Percentiles rank a stretch among this genome's conserved stretches.
Evolutionary conservation across 2,329 filamentous ascomycete genomes (phyloP).

Genomic region (Ploettnerulaceae sp.): DNA sequence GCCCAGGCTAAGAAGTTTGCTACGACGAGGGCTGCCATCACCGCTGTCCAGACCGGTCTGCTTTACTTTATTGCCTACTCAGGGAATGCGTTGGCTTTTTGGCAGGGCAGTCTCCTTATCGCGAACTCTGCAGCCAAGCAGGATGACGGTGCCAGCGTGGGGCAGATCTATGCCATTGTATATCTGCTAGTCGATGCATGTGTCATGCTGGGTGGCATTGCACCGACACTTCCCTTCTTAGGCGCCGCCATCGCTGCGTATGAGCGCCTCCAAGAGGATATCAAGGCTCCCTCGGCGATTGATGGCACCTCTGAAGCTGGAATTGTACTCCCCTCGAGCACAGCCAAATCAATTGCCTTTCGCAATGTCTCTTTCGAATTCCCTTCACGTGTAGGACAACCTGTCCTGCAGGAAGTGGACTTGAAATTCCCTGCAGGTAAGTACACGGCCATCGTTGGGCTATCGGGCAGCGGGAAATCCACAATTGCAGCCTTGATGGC

Average conservation of each 20-base stretch:
- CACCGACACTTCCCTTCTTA: neutral
- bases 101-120: slow-evolving; percentile 49
- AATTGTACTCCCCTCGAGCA: slow-evolving; percentile 13
- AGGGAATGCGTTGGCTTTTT: slow-evolving; percentile 53
- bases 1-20: slow-evolving; percentile 39
- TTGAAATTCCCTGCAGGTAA: slow-evolving; percentile 32
- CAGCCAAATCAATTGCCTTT: slow-evolving; percentile 35
- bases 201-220: slow-evolving; percentile 7
- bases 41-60: slow-evolving; percentile 46
- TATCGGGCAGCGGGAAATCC: slow-evolving; percentile 54
- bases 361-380: slow-evolving; percentile 33
- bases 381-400: slow-evolving; percentile 29
- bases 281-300: slow-evolving; percentile 19
- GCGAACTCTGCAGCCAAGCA: slow-evolving; percentile 33
- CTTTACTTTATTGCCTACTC: slow-evolving; percentile 35
- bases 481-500: slow-evolving; percentile 51
- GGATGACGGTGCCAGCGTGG: slow-evolving; percentile 19
- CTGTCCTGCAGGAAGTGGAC: slow-evolving; percentile 31
- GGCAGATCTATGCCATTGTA: slow-evolving; percentile 46
- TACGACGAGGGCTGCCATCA: slow-evolving; percentile 44
- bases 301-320: slow-evolving; percentile 18
- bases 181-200: slow-evolving; percentile 49
- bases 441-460: slow-evolving; percentile 51
- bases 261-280: slow-evolving; percentile 5
- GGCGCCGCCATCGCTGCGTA: neutral